Evolutionary conservation across 768 basidiomycete genomes (phyloP), one percentile per base, ranked within the genome.

Genomic region (Suillus ampliporus): DNA sequence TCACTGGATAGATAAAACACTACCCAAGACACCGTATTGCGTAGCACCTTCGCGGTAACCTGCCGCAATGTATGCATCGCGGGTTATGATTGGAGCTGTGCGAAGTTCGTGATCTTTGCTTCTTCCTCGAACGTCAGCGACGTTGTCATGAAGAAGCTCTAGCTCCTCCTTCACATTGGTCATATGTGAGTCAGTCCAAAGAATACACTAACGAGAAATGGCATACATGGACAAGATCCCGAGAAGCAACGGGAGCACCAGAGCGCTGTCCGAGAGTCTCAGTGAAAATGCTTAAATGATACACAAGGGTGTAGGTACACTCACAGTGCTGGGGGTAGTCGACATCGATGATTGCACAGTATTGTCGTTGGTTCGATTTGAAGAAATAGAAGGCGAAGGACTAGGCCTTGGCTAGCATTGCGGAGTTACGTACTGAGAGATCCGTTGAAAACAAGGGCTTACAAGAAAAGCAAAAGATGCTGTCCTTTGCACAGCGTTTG

Each of bases 21-120:
- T 77, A 0, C 90, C 89, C 1, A 90, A 65, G 1, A 91, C 82
- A 0, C 89, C 89, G 62, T 91, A 89, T 64, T 90, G 90, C 0
- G 79, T 75, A 10, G 74, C 60, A n/a, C 70, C 72, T 3, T 76
- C 71, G 15, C 57, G 65, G 53, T 75, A 75, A n/a, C 72, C 72
- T 4, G 77, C 74, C 0, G 69, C 63, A 15, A 78, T 66, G 46
- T 79, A 79, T 0, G 85, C 86, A n/a, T 82, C 83, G 15, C 83
- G 78, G 2, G 83, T 85, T 11, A 86, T 72, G 21, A 87, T 67
- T 0, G 86, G 86, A 0, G 86, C 83, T 0, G 85, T 86, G 14
- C 65, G 64, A 3, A 76, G 61, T 4, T 76, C 75, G 2, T 76
- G 75, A 8, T 76, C 77, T 19, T 65, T 72, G 26, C 72, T 76